Base-by-base conservation (phyloP, 495 filamentous ascomycete species). In the Patellaria atrata region DNA sequence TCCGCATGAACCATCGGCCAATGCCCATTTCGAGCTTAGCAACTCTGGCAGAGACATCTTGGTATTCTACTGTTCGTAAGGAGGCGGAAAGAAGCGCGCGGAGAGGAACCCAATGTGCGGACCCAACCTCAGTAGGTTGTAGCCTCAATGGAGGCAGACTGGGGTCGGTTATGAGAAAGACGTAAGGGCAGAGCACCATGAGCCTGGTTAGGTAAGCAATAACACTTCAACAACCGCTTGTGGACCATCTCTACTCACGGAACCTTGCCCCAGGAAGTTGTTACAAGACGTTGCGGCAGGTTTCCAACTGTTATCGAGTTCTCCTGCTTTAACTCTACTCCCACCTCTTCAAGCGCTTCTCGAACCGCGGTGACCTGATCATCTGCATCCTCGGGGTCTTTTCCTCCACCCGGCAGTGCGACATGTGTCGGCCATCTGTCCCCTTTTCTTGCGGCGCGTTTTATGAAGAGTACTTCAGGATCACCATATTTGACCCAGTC, bases 391-490 rank as follows among this genome's bases (percentile, higher is more conserved):
- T 68, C 68, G 0, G 71, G 68, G 41, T 86, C 80, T 44, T 73
- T 56, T 44, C 73, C 77, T 3, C 80, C 80, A 15, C 80, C 80
- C 0, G 80, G 80, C 3, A 84, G 56, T 0, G 79, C 80, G 34
- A 82, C 70, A 62, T 84, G 78, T 26, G 74, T 69, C 0, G 70
- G 79, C 80, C 80, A 86, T 31, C 77, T 62, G 53, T 86, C 80
- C 4, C 77, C 77, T 14, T 64, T 61, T 21, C 80, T 62, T 16
- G 75, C 67, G 14, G 80, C 73, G 27, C 80, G 62, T 52, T 84
- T 84, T 52, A 86, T 86, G 46, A 83, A 82, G 9, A 83, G 60
- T 8, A 75, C 61, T 48, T 86, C 80, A 2, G 79, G 72, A 38
- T 79, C 73, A n/a, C 79, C 80, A 49, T 77, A 55, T 29, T 70